Conservation (phyloP, 768 basidiomycete species). For the Pleurotus cornucopiae region DNA sequence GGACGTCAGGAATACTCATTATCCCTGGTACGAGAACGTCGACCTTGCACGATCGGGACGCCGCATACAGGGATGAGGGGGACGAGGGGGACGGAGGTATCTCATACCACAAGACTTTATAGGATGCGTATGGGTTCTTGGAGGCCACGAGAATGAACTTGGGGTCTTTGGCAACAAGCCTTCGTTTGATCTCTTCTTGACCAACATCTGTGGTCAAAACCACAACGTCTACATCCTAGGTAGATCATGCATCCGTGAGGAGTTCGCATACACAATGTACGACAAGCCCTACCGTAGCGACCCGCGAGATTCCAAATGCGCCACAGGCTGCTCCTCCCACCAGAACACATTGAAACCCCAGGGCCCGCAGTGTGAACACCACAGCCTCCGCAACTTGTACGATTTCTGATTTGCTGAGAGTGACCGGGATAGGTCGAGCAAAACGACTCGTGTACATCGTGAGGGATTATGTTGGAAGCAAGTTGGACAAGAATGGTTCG, state of each 20-base stretch:
- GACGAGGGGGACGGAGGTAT: not conserved
- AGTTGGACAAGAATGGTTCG: not conserved
- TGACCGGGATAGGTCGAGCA: not conserved
- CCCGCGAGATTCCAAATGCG: not conserved
- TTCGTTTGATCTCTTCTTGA: constrained; percentile 26
- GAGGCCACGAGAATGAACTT: constrained; percentile 26
- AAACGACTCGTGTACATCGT: not conserved
- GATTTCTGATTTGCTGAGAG: not conserved
- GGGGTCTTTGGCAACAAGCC: constrained; percentile 20
- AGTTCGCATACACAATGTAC: not conserved
- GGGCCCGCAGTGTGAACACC: not conserved
- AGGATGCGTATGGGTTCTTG: constrained; percentile 23
- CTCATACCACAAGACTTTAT: constrained; percentile 20
- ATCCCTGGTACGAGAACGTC: constrained; percentile 15
- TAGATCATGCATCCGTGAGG: not conserved
- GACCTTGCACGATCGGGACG: constrained; percentile 10
- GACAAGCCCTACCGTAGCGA: not conserved
- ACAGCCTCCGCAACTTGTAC: not conserved
- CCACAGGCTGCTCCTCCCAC: not conserved
- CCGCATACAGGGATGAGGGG: not conserved
- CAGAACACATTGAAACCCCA: not conserved
- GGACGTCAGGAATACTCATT: constrained; percentile 12
- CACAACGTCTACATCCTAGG: constrained; percentile 33
- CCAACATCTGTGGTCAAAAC: constrained; percentile 20
- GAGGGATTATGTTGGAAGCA: not conserved